These are phyloP conservation scores for Metarhizium humberi DNA, from an alignment of 2,329 filamentous ascomycete species.

Conservation along the genomic window DNA sequence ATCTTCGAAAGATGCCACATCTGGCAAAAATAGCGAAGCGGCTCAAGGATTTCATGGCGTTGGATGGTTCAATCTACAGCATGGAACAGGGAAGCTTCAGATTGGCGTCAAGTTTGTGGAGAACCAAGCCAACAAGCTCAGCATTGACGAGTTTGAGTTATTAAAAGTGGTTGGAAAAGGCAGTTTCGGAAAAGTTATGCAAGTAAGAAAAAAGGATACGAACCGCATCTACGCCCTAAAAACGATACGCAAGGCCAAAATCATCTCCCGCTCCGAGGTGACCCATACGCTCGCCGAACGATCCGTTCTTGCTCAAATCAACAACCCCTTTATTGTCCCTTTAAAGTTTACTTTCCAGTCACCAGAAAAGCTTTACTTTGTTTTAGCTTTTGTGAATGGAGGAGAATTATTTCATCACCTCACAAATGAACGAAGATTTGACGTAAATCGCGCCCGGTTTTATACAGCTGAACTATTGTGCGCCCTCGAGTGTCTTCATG, in stretches of 20 bases:
- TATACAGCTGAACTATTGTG: slow-evolving; percentile 96
- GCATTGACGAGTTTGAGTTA: slow-evolving; percentile 93
- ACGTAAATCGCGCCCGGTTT: slow-evolving; percentile 92
- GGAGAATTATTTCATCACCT: slow-evolving; percentile 96
- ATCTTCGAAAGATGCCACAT: not conserved
- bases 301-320: slow-evolving; percentile 96
- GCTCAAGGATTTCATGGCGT: slow-evolving; percentile 57
- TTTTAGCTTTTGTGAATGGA: slow-evolving; percentile 93
- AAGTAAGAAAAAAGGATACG: slow-evolving; percentile 96
- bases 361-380: slow-evolving; percentile 95
- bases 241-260: slow-evolving; percentile 98
- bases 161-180: slow-evolving; percentile 97
- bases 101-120: slow-evolving; percentile 93
- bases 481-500: slow-evolving; percentile 89
- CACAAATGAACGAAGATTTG: slow-evolving; percentile 92
- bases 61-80: slow-evolving; percentile 85
- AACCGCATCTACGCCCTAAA: slow-evolving; percentile 97
- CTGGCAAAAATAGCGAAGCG: slow-evolving; percentile 51
- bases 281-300: slow-evolving; percentile 93
- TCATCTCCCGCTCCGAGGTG: slow-evolving; percentile 96
- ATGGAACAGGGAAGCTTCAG: slow-evolving; percentile 80
- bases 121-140: slow-evolving; percentile 78
- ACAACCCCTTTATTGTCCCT: slow-evolving; percentile 98
- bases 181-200: slow-evolving; percentile 99
- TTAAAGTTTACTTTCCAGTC: slow-evolving; percentile 99